Percentiles rank a stretch among this genome's conserved stretches.
Evolutionary conservation across 345 rosid genomes (phyloP).

Genomic region (Barbarea vulgaris): DNA sequence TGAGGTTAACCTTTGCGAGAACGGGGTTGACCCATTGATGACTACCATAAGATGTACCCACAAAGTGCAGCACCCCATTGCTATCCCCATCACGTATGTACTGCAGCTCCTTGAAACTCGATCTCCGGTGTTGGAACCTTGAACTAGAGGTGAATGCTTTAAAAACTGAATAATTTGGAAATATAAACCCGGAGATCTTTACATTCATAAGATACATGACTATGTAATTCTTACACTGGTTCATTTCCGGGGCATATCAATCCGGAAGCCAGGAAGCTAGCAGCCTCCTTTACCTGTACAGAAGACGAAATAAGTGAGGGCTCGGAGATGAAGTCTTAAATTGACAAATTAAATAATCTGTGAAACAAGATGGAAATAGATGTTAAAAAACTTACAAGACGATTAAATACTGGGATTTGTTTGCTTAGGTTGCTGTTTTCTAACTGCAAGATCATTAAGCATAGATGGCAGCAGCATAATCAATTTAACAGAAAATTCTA

Average conservation of each 20-base stretch:
- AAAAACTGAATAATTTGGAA: background rate
- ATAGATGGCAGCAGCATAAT: conserved; percentile 26
- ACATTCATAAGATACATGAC: background rate
- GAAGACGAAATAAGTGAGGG: conserved; percentile 24
- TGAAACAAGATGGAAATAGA: background rate
- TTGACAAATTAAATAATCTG: background rate
- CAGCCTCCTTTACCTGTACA: conserved; percentile 70
- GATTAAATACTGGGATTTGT: conserved; percentile 44
- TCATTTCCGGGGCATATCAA: conserved; percentile 46
- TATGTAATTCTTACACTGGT: conserved; percentile 53
- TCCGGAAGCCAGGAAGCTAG: conserved; percentile 49
- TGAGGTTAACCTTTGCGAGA: conserved; percentile 70
- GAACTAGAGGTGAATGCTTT: conserved; percentile 39
- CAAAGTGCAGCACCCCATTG: conserved; percentile 86
- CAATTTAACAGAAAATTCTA: background rate
- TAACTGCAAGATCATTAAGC: conserved; percentile 59
- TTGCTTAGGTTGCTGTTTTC: conserved; percentile 60
- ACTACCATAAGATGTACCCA: conserved; percentile 88
- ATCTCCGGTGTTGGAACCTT: conserved; percentile 78
- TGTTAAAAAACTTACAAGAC: conserved; percentile 61
- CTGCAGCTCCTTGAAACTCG: conserved; percentile 95
- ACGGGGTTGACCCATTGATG: conserved; percentile 99
- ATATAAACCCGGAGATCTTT: conserved; percentile 10
- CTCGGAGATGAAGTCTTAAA: background rate
- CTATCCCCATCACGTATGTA: conserved; percentile 97